Evolutionary conservation across 192 early-diverging fungal species (phyloP).

Genomic region (Backusella luteola): DNA sequence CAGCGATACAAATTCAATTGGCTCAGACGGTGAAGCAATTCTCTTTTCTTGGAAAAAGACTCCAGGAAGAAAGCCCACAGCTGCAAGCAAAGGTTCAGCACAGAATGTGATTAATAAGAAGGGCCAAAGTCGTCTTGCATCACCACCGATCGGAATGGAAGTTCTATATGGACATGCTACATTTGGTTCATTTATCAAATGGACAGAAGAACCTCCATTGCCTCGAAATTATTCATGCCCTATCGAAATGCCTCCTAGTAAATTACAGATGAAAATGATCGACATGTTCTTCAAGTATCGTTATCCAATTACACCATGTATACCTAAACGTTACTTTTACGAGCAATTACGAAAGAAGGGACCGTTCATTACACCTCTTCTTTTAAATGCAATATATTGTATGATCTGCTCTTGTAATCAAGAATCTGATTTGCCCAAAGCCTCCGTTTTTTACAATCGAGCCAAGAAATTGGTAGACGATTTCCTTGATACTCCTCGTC

Average conservation of each 20-base stretch:
- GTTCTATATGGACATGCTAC: background rate
- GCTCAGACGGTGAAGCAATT: background rate
- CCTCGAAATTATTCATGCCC: background rate
- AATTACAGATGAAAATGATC: background rate
- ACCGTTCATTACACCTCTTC: background rate
- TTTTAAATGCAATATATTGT: background rate
- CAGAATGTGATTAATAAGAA: background rate
- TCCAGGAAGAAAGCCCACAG: background rate
- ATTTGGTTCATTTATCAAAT: background rate
- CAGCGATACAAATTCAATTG: background rate
- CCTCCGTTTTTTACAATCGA: constrained; percentile 24
- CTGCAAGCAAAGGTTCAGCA: background rate
- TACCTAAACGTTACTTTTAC: background rate
- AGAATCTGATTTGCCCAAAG: background rate
- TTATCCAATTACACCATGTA: background rate
- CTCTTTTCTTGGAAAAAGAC: background rate
- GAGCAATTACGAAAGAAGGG: background rate
- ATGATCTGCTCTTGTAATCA: too few relatives aligned
- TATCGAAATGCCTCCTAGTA: background rate
- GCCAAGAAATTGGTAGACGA: constrained; percentile 19
- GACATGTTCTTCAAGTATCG: background rate
- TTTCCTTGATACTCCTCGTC: constrained; percentile 23
- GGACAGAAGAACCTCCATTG: background rate
- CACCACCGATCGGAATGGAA: background rate
- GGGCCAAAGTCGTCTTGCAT: background rate